A percentile compares a stretch with the other conserved stretches of the same genome.
Evolutionary conservation across 208 protist species (phyloP).

Genomic region (Lotmaria passim): DNA sequence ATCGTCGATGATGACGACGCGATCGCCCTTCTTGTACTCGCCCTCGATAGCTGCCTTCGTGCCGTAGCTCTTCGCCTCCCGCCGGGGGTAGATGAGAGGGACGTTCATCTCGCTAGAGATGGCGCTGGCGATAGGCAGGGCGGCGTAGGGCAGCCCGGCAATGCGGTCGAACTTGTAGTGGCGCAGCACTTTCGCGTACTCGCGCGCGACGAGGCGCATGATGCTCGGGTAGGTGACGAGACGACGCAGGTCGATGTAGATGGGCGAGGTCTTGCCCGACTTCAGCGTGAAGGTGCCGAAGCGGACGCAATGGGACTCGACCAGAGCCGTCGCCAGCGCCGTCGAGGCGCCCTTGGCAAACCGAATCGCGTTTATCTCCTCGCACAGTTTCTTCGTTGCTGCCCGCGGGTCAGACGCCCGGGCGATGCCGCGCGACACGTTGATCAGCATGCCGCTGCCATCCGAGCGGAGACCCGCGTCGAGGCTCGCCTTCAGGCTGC

Average conservation of each 20-base stretch:
- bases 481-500: constrained; percentile 74
- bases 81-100: constrained; percentile 91
- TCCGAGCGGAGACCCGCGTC: constrained; percentile 78
- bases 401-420: constrained; percentile 67
- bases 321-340: constrained; percentile 74
- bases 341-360: constrained; percentile 44
- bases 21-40: constrained; percentile 91
- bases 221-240: constrained; percentile 89
- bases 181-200: constrained; percentile 76
- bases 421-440: constrained; percentile 84
- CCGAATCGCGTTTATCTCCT: constrained; percentile 81
- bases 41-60: constrained; percentile 96
- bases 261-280: constrained; percentile 93
- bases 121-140: constrained; percentile 93
- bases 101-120: constrained; percentile 92
- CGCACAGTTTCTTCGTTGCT: constrained; percentile 71
- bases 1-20: constrained; percentile 94
- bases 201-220: constrained; percentile 77
- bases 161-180: constrained; percentile 81
- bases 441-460: constrained; percentile 83
- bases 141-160: constrained; percentile 95
- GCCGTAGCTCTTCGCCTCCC: constrained; percentile 95
- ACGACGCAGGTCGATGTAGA: constrained; percentile 96
- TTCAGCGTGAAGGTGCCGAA: constrained; percentile 97
- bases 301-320: constrained; percentile 87